Percentiles rank a stretch among this genome's conserved stretches.
Evolutionary conservation across 1,284 basidiomycete genomes (phyloP).

Genomic region (Porogramme epimiltina): DNA sequence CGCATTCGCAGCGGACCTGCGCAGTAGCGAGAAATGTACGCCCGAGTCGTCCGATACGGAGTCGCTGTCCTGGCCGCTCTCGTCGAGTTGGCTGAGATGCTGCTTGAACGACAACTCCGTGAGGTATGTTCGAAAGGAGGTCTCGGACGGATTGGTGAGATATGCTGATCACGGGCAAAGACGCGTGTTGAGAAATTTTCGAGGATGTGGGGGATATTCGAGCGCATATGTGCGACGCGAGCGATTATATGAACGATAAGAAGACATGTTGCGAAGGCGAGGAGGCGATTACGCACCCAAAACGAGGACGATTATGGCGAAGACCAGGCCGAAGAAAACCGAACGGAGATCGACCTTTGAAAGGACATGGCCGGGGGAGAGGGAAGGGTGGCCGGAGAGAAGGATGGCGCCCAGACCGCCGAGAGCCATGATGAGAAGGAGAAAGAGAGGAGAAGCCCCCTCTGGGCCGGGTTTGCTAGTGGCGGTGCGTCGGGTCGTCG

Average conservation of each 20-base stretch:
- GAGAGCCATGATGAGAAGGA: slow-evolving; percentile 65
- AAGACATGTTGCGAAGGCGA: background rate
- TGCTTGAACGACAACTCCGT: slow-evolving; percentile 95
- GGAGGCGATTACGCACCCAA: slow-evolving; percentile 55
- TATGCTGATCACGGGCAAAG: slow-evolving; percentile 63
- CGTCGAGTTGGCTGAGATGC: slow-evolving; percentile 87
- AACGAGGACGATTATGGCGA: slow-evolving; percentile 67
- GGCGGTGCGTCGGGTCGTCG: slow-evolving; percentile 41
- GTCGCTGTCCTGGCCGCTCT: slow-evolving; percentile 54
- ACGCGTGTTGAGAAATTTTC: slow-evolving; percentile 1
- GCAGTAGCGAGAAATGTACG: slow-evolving; percentile 37
- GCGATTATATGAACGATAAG: slow-evolving; percentile 4
- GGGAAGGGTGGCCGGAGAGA: slow-evolving; percentile 51
- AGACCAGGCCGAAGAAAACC: slow-evolving; percentile 65
- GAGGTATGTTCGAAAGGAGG: slow-evolving; percentile 90
- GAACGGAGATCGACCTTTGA: slow-evolving; percentile 67
- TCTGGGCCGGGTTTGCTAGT: slow-evolving; percentile 30
- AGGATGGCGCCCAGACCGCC: slow-evolving; percentile 61
- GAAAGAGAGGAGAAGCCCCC: slow-evolving; percentile 38
- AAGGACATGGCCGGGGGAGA: slow-evolving; percentile 47
- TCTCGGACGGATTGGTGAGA: slow-evolving; percentile 91
- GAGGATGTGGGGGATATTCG: slow-evolving; percentile 1
- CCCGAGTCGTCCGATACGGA: slow-evolving; percentile 36
- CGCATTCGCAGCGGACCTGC: slow-evolving; percentile 32
- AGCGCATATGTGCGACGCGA: background rate